These are phyloP conservation scores for Triadica sebifera DNA, from an alignment of 345 rosid genomes.

Conservation along the genomic window DNA sequence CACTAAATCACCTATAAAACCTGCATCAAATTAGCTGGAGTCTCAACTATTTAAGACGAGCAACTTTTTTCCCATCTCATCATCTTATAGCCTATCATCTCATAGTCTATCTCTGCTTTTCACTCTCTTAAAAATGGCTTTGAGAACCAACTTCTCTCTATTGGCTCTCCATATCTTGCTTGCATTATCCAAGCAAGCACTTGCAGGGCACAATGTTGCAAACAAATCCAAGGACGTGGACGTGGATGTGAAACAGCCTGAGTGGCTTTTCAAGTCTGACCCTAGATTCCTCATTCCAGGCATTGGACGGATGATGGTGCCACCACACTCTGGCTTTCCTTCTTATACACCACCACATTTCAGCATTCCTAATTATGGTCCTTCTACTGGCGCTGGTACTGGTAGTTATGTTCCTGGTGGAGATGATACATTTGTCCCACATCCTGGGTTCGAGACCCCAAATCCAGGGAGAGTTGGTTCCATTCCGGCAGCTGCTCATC, in stretches of 20 bases:
- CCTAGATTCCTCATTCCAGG: slow-evolving; percentile 58
- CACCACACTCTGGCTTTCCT: slow-evolving; percentile 20
- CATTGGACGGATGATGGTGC: slow-evolving; percentile 54
- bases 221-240: slow-evolving; percentile 31
- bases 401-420: slow-evolving; percentile 48
- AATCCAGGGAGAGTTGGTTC: slow-evolving; percentile 33
- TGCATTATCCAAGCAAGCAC: slow-evolving; percentile 38
- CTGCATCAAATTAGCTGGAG: slow-evolving; percentile 26
- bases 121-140: slow-evolving; percentile 34
- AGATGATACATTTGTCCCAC: slow-evolving; percentile 58
- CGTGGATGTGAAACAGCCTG: slow-evolving; percentile 58
- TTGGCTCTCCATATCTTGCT: slow-evolving; percentile 33
- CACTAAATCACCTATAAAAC: slow-evolving; percentile 33
- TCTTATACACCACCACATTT: slow-evolving; percentile 19
- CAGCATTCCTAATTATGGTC: slow-evolving; percentile 29
- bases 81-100: slow-evolving; percentile 6
- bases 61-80: slow-evolving; percentile 6
- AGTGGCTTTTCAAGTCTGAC: slow-evolving; percentile 40
- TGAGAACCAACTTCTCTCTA: slow-evolving; percentile 17
- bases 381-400: slow-evolving; percentile 27
- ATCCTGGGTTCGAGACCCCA: slow-evolving; percentile 64
- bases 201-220: slow-evolving; percentile 43
- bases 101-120: neutral
- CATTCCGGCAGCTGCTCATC: slow-evolving; percentile 35
- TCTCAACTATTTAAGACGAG: slow-evolving; percentile 25